Evolutionary conservation across 192 early-diverging fungal species (phyloP).

Genomic region (Spizellomyces sp.): DNA sequence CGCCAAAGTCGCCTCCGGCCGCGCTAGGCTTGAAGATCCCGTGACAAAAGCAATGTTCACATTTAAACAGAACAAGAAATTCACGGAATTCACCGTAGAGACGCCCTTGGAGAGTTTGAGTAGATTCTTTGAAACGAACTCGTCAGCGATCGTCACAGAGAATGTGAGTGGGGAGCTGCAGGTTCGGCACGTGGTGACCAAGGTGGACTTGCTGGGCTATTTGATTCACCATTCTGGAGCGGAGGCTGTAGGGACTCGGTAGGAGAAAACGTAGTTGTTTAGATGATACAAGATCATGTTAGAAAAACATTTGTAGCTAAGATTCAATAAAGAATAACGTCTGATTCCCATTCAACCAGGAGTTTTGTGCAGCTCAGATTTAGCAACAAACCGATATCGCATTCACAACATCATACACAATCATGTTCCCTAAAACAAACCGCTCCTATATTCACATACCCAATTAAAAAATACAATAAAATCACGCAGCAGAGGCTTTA

Average conservation of each 20-base stretch:
- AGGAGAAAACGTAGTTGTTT: too few relatives aligned
- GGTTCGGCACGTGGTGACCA: conserved; percentile 87
- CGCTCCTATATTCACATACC: too few relatives aligned
- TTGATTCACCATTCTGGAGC: conserved; percentile 57
- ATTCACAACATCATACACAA: too few relatives aligned
- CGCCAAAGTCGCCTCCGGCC: conserved; percentile 74
- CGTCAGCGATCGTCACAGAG: conserved; percentile 88
- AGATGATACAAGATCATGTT: too few relatives aligned
- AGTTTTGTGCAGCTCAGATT: too few relatives aligned
- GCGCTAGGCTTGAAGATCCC: conserved; percentile 60
- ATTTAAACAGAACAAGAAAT: conserved; percentile 74
- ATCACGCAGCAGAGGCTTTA: too few relatives aligned
- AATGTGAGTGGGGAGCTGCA: conserved; percentile 35
- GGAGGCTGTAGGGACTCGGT: not conserved
- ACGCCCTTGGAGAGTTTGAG: conserved; percentile 83
- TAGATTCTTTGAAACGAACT: conserved; percentile 91
- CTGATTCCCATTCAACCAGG: too few relatives aligned
- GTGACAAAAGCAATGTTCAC: conserved; percentile 78
- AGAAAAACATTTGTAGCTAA: too few relatives aligned
- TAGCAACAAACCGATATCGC: too few relatives aligned
- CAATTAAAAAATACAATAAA: too few relatives aligned
- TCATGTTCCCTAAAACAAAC: too few relatives aligned
- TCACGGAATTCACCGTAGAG: conserved; percentile 82
- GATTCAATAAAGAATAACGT: too few relatives aligned
- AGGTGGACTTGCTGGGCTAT: conserved; percentile 86